Evolutionary conservation across 495 filamentous ascomycete species (phyloP).

Genomic region (Platismatia glauca): DNA sequence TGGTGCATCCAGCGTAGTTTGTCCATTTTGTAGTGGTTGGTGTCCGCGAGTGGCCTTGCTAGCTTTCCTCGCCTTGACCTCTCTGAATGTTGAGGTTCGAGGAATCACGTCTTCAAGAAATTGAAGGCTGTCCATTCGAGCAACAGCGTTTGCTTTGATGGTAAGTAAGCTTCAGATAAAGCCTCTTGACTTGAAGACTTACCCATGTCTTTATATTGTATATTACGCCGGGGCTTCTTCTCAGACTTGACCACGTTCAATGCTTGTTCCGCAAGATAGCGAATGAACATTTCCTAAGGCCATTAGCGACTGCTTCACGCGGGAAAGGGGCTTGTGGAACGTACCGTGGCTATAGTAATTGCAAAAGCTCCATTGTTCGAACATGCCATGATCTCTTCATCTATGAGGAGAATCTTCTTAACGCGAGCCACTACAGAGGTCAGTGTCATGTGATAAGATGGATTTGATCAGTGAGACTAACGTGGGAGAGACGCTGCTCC

Average conservation of each 20-base stretch:
- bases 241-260: constrained; percentile 85
- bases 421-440: constrained; percentile 65
- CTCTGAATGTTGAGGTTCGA: constrained; percentile 69
- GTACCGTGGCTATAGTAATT: constrained; percentile 79
- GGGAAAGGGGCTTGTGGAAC: constrained; percentile 14
- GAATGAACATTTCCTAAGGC: constrained; percentile 85
- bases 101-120: constrained; percentile 90
- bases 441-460: not conserved
- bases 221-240: constrained; percentile 80
- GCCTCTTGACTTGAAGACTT: constrained; percentile 12
- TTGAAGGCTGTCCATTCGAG: constrained; percentile 85
- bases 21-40: constrained; percentile 40
- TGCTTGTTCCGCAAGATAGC: constrained; percentile 76
- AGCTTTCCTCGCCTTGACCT: constrained; percentile 59
- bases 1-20: constrained; percentile 43
- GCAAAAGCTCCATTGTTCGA: constrained; percentile 93
- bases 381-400: constrained; percentile 74
- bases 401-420: constrained; percentile 83
- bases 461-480: constrained; percentile 37
- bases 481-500: constrained; percentile 78
- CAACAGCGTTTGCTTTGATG: constrained; percentile 65
- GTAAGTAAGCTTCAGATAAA: constrained; percentile 3
- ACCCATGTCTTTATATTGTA: constrained; percentile 95
- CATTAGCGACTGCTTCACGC: not conserved
- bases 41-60: constrained; percentile 40